Conservation (phyloP, 2,329 filamentous ascomycete genomes). For the Colletotrichum cordylinicola region DNA sequence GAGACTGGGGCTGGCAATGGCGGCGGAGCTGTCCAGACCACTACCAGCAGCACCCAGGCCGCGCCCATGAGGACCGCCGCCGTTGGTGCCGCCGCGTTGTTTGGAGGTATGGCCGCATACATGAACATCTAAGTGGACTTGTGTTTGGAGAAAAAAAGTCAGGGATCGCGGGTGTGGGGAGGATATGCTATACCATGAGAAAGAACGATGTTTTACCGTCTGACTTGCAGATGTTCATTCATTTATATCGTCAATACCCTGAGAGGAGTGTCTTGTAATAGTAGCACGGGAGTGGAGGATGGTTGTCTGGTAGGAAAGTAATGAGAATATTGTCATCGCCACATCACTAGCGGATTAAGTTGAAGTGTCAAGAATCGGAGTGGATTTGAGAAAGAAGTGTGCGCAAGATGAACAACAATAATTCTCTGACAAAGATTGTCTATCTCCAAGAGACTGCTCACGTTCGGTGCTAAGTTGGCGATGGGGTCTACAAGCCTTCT, state of each 20-base stretch:
- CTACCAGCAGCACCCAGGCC: slow-evolving; percentile 37
- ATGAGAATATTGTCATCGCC: not conserved
- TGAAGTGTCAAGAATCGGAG: too few relatives aligned
- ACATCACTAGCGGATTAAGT: not conserved
- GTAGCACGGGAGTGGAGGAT: not conserved
- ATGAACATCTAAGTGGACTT: slow-evolving; percentile 20
- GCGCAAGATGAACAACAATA: too few relatives aligned
- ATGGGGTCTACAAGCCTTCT: too few relatives aligned
- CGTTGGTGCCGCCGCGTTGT: slow-evolving; percentile 50
- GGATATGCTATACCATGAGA: not conserved
- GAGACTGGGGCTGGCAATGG: slow-evolving; percentile 21
- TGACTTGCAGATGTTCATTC: not conserved
- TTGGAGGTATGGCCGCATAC: slow-evolving; percentile 47
- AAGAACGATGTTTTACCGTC: not conserved
- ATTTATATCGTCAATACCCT: not conserved
- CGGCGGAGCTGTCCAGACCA: slow-evolving; percentile 23
- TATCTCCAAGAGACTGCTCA: too few relatives aligned
- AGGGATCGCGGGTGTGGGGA: not conserved
- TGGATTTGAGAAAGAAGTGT: too few relatives aligned
- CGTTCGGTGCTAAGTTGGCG: too few relatives aligned
- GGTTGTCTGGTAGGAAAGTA: not conserved
- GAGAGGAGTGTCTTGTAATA: not conserved
- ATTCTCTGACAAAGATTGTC: too few relatives aligned
- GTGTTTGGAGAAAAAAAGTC: accelerated
- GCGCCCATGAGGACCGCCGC: slow-evolving; percentile 38